Conservation (phyloP, 179 eudicot genomes). For the Spinacia oleracea region DNA sequence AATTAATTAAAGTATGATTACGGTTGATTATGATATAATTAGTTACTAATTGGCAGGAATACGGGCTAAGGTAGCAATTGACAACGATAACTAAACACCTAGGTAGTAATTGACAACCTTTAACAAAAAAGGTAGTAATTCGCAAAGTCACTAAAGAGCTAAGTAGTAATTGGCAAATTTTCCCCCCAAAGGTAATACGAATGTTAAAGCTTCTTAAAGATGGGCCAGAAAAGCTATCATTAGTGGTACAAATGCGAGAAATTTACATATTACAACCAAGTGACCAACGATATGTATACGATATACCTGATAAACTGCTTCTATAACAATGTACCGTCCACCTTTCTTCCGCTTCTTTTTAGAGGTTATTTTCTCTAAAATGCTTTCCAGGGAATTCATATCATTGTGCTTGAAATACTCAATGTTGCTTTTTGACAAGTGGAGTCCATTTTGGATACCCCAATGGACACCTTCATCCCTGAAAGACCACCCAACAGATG, state of each 20-base stretch:
- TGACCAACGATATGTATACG: not conserved
- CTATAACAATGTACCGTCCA: slow-evolving; percentile 87
- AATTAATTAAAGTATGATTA: too few relatives aligned
- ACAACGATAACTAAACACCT: too few relatives aligned
- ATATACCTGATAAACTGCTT: slow-evolving; percentile 96
- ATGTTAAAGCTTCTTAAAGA: not conserved
- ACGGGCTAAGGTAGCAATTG: too few relatives aligned
- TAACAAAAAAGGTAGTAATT: too few relatives aligned
- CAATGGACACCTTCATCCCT: slow-evolving; percentile 99
- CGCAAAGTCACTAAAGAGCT: too few relatives aligned
- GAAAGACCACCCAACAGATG: not conserved
- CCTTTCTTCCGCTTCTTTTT: slow-evolving; percentile 75
- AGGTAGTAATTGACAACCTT: too few relatives aligned
- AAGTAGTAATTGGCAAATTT: too few relatives aligned
- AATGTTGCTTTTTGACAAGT: slow-evolving; percentile 89
- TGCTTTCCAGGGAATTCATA: slow-evolving; percentile 61
- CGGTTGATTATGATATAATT: too few relatives aligned
- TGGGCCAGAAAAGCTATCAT: not conserved
- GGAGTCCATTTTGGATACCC: slow-evolving; percentile 96
- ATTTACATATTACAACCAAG: not conserved
- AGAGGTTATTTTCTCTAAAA: slow-evolving; percentile 65
- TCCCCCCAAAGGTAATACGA: not conserved
- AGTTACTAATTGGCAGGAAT: too few relatives aligned
- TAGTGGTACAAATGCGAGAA: not conserved
- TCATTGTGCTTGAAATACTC: slow-evolving; percentile 89